Base-by-base conservation (phyloP, 1,284 basidiomycete genomes). In the Ganoderma sp. region DNA sequence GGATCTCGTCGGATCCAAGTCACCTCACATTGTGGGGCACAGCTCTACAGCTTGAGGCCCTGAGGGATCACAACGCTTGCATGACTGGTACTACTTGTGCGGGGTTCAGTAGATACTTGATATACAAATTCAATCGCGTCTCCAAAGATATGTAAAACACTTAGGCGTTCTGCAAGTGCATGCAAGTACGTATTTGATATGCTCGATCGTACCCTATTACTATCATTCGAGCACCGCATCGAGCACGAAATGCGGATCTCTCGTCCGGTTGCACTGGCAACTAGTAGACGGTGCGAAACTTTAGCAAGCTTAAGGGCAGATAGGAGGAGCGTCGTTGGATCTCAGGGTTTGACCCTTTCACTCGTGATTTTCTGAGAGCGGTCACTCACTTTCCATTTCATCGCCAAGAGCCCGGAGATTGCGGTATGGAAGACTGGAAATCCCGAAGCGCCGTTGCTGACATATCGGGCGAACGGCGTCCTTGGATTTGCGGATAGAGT, bases 181-280 rank as follows among this genome's bases (percentile, higher is more conserved):
- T 42, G 14, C 42, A 42, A 42, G 32, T 32, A 32, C 37, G 37
- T 50, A 25, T 50, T 34, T 34, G 28, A 19, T 19, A n/a, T n/a
- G 54, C 25, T 58, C 37, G 32, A 58, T 58, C 56, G 32, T 34
- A 37, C 56, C 25, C 32, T 37, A n/a, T 5, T 14, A 17, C 14
- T 25, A 17, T 22, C 9, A 48, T 48, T 48, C n/a, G 45, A 48
- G n/a, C 45, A 48, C 45, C n/a, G 45, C 45, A 22, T 48, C 9
- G 10, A n/a, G 17, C n/a, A 39, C 34, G n/a, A 39, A 58, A 22
- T 28, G 52, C 28, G 17, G 25, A 28, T 56, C 34, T 58, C 12
- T 58, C 56, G 56, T 19, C 56, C 56, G 56, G 56, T 58, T 22
- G 56, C 32, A 34, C n/a, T 39, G 56, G 22, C 37, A 10, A 58